Percentiles rank a stretch among this genome's conserved stretches.
Conservation (phyloP, 2,329 filamentous ascomycete genomes). For the Amphichorda felina region DNA sequence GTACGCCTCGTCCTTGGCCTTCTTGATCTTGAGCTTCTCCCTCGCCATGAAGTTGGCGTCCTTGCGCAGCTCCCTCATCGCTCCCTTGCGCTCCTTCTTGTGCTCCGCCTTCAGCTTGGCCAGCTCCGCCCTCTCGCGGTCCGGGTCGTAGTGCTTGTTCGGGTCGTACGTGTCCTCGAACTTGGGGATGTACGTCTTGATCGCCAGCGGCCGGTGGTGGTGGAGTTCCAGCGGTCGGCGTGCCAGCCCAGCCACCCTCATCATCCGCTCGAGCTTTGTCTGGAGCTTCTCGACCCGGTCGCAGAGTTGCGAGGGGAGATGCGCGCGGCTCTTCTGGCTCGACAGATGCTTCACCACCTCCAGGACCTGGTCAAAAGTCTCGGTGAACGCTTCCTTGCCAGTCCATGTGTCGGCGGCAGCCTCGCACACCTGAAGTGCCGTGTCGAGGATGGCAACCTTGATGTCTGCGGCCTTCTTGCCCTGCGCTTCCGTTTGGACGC, state of each 20-base stretch:
- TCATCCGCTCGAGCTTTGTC: constrained; percentile 36
- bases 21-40: constrained; percentile 85
- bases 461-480: constrained; percentile 16
- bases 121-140: constrained; percentile 76
- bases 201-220: constrained; percentile 76
- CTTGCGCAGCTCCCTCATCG: constrained; percentile 86
- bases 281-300: constrained; percentile 28
- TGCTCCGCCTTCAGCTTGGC: constrained; percentile 80
- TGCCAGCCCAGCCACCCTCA: constrained; percentile 48
- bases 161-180: constrained; percentile 96
- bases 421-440: constrained; percentile 54
- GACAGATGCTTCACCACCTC: constrained; percentile 48
- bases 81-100: constrained; percentile 92
- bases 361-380: constrained; percentile 61
- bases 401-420: constrained; percentile 63
- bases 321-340: constrained; percentile 36
- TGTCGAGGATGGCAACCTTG: constrained; percentile 49
- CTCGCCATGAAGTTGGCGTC: constrained; percentile 89
- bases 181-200: constrained; percentile 81
- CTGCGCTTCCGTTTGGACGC: constrained; percentile 25
- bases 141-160: constrained; percentile 91
- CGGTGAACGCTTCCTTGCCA: constrained; percentile 59
- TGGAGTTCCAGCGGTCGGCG: constrained; percentile 80
- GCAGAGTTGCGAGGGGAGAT: constrained; percentile 32
- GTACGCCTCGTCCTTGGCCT: constrained; percentile 83